Base-by-base conservation (phyloP, 2,329 filamentous ascomycete species). In the Dactylellina leptospora region DNA sequence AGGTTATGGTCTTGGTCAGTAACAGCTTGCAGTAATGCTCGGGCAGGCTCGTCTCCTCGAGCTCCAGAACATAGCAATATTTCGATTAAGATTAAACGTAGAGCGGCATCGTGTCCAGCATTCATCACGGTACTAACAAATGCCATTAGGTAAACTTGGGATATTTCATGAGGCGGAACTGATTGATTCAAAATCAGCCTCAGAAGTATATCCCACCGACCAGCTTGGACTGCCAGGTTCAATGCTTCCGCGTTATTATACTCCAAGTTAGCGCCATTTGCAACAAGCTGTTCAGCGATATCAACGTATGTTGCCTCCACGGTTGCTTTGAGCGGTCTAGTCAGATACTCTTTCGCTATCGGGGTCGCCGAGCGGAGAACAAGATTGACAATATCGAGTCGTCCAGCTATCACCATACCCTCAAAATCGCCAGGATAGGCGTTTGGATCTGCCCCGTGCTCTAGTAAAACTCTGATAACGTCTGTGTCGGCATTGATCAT, bases 51-150 rank as follows among this genome's bases (percentile, higher is more conserved):
- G 18, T 64, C 47, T 1, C 68, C 68, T 13, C 47, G 27, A 10
- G 68, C 68, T 3, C 68, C 68, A 16, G 59, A 59, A n/a, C 68
- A 72, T 2, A 72, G 54, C 10, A 72, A 25, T 30, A 72, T 72
- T 30, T 72, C 68, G n/a, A 72, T 45, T 6, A 72, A 38, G 16
- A 59, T 64, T 6, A 64, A 23, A 11, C 68, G 59, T 5, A 72
- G 23, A 22, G 59, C 45, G 4, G 68, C 27, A 10, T 64, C 59
- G 22, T 51, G 58, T 2, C 36, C 23, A 5, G 36, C 47, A 13
- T 20, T n/a, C 59, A 72, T 54, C 27, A 64, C 53, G 11, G 28
- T 50, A 36, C 59, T 72, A 4, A 64, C 59, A 1, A 45, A 61
- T 22, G 68, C 30, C 13, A 60, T 13, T 16, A 72, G 59, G 36